Evolutionary conservation across 2,329 filamentous ascomycete species (phyloP), one percentile per base, ranked within the genome.

Genomic region (Metarhizium brunneum): DNA sequence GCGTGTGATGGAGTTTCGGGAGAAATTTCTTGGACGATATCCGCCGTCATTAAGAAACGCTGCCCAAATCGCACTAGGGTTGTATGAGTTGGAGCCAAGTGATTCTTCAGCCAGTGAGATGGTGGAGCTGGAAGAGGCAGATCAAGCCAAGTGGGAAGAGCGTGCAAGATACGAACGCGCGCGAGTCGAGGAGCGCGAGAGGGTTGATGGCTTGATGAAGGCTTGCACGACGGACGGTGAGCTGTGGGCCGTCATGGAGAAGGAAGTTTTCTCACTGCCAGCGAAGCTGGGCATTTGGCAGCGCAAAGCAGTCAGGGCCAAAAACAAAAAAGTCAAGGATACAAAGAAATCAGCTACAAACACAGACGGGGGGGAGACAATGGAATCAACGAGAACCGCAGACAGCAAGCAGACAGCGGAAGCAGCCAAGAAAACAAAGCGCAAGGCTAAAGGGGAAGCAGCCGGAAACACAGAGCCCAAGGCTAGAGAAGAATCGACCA

Each of bases 191-290:
- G 83, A 86, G 64, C 73, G 76, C 50, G 61, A 64, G 30, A 72
- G 81, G 10, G 76, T 90, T 8, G 77, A 81, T 58, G 59, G 61
- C 6, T 63, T 81, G 43, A 79, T 92, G 71, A 68, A 72, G 11
- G 66, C 63, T 2, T 84, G 84, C 18, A 61, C 72, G 56, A 81
- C 81, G 0, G 88, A 92, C 61, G 70, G 77, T 20, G 80, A 82
- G 52, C 73, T 90, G 10, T 91, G 87, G 86, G 67, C 81, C 6
- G 68, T 86, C 3, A 74, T 92, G 65, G 82, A 89, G 58, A 66
- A 72, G 4, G 80, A 90, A 52, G 83, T 91, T 13, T 88, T 91
- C 61, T 73, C 77, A 1, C 69, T 85, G 59, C 78, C 86, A 0
- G 65, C 69, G 3, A 77, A 73, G 57, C 69, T 90, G 20, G 79